Evolutionary conservation across 257 asterid genomes (phyloP).

Genomic region (Solanum megistacrolobum): DNA sequence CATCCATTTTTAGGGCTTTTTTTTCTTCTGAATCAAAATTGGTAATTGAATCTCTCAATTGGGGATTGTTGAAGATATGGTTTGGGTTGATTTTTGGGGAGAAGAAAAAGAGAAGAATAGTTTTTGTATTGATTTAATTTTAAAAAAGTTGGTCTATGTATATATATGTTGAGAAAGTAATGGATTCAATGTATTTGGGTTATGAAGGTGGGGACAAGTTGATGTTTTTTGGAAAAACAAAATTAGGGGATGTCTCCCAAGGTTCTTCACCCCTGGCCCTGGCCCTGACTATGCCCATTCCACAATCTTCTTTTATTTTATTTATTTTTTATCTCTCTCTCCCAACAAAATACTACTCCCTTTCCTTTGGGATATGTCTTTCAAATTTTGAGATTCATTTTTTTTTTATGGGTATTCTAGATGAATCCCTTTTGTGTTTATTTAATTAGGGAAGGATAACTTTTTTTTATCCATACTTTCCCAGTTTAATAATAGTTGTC

Average conservation of each 20-base stretch:
- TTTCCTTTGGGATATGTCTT: background rate
- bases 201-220: constrained; percentile 14
- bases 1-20: background rate
- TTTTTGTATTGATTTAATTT: background rate
- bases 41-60: no score
- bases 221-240: background rate
- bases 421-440: background rate
- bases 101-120: background rate
- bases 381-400: background rate
- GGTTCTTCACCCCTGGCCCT: constrained; percentile 26
- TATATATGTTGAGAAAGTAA: background rate
- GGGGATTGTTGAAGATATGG: no score
- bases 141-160: background rate
- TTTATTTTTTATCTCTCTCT: background rate
- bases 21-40: background rate
- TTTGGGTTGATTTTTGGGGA: background rate
- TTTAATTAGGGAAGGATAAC: no score
- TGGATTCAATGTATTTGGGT: constrained; percentile 23
- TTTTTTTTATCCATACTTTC: no score
- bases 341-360: background rate
- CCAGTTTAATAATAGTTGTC: no score
- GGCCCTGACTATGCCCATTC: background rate
- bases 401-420: background rate
- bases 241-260: background rate
- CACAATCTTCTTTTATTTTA: background rate